Percentiles rank a stretch among this genome's conserved stretches.
phyloP scores from a whole-genome alignment of 345 rosid genomes.

The Gossypium anomalum region DNA sequence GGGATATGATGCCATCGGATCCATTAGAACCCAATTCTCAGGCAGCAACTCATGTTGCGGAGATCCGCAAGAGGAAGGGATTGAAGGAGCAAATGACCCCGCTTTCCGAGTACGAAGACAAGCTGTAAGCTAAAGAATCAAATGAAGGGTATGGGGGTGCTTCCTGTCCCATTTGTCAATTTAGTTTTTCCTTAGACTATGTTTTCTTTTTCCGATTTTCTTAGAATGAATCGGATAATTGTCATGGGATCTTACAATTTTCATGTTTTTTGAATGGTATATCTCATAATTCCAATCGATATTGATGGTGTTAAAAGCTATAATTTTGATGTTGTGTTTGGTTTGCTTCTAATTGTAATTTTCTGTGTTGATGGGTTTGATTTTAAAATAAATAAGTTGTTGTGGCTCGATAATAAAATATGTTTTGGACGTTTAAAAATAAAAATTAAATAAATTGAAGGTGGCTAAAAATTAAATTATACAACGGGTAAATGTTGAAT shows the following conservation, averaged over 20 bases:
- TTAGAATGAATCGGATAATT: background rate
- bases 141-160: background rate
- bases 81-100: conserved; percentile 82
- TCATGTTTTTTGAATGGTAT: no score
- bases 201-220: background rate
- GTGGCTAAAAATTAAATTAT: no score
- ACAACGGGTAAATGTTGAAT: fast-evolving
- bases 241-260: background rate
- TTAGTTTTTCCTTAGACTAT: background rate
- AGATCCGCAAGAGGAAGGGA: conserved; percentile 78
- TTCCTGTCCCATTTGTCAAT: background rate
- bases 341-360: no score
- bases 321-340: no score
- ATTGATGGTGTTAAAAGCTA: no score
- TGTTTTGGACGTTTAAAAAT: no score
- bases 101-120: conserved; percentile 37
- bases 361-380: no score
- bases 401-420: no score
- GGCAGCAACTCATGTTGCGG: conserved; percentile 44
- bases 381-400: no score
- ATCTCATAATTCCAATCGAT: background rate
- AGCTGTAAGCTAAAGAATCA: background rate
- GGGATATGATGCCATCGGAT: conserved; percentile 64
- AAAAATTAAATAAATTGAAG: no score
- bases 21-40: conserved; percentile 59